These are phyloP conservation scores for Solanum boliviense DNA, from an alignment of 257 asterid genomes.

Conservation along the genomic window DNA sequence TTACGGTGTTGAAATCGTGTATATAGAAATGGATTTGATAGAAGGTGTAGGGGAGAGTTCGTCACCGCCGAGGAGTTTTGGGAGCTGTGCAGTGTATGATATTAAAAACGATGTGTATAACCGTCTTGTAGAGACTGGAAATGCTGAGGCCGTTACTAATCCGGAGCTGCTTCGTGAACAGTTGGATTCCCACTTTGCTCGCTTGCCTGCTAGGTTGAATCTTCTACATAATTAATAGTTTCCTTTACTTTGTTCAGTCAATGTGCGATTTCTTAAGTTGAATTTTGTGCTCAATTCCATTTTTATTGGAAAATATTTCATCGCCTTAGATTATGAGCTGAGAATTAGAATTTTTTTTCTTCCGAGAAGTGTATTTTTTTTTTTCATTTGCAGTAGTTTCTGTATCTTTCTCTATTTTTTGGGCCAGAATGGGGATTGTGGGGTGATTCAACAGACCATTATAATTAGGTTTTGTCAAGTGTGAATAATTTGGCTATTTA, in stretches of 20 bases:
- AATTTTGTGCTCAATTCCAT: not conserved
- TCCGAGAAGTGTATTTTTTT: not conserved
- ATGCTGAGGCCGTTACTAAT: slow-evolving; percentile 49
- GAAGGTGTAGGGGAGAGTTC: slow-evolving; percentile 94
- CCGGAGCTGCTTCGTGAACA: slow-evolving; percentile 56
- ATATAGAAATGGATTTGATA: slow-evolving; percentile 45
- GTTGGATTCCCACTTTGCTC: slow-evolving; percentile 77
- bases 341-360: not conserved
- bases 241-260: not conserved
- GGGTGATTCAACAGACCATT: not conserved
- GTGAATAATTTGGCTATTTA: not conserved
- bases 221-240: not conserved
- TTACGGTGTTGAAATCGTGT: not conserved
- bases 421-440: not conserved
- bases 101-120: slow-evolving; percentile 55
- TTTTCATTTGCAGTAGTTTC: not conserved
- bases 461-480: not conserved
- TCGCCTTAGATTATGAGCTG: not conserved
- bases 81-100: slow-evolving; percentile 49
- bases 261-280: not conserved
- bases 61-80: slow-evolving; percentile 77
- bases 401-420: not conserved
- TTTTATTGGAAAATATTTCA: not conserved
- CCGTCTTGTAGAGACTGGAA: slow-evolving; percentile 53
- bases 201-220: slow-evolving; percentile 75